A percentile compares a stretch with the other conserved stretches of the same genome.
Evolutionary conservation across 1,284 basidiomycete species (phyloP).

Genomic region (Naganishia sp.): DNA sequence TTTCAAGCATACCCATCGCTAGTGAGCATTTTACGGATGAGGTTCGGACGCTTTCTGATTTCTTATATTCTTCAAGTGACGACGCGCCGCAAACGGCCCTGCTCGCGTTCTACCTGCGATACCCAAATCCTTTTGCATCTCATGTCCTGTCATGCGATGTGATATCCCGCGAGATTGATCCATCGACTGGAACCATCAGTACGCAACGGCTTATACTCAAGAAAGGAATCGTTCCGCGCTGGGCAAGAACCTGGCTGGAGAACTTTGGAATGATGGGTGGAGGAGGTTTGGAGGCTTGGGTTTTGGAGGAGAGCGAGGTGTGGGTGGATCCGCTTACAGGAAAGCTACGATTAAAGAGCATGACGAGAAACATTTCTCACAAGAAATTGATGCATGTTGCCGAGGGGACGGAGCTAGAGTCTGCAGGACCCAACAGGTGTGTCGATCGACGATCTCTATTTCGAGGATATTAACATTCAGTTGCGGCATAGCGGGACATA

Average conservation of each 20-base stretch:
- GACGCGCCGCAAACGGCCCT: constrained; percentile 69
- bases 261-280: constrained; percentile 58
- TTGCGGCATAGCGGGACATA: constrained; percentile 39
- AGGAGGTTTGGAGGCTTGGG: constrained; percentile 66
- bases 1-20: constrained; percentile 34
- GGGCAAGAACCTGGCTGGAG: constrained; percentile 69
- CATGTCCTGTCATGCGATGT: constrained; percentile 96
- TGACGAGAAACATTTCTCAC: constrained; percentile 52
- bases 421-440: constrained; percentile 46
- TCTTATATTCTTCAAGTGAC: constrained; percentile 38
- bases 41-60: neutral
- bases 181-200: constrained; percentile 68
- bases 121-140: constrained; percentile 92
- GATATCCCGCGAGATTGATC: constrained; percentile 72
- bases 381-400: constrained; percentile 54
- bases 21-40: constrained; percentile 12
- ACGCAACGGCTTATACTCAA: constrained; percentile 92
- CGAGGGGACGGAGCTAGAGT: constrained; percentile 47
- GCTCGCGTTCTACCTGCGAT: constrained; percentile 90
- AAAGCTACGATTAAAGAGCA: constrained; percentile 44
- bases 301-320: constrained; percentile 87
- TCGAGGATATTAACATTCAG: neutral
- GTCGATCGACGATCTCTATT: constrained; percentile 24
- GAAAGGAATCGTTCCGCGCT: constrained; percentile 81
- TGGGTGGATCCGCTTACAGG: constrained; percentile 36